These are phyloP conservation scores for Penicillium aurantiogriseum DNA, from an alignment of 2,329 filamentous ascomycete genomes.

Conservation along the genomic window DNA sequence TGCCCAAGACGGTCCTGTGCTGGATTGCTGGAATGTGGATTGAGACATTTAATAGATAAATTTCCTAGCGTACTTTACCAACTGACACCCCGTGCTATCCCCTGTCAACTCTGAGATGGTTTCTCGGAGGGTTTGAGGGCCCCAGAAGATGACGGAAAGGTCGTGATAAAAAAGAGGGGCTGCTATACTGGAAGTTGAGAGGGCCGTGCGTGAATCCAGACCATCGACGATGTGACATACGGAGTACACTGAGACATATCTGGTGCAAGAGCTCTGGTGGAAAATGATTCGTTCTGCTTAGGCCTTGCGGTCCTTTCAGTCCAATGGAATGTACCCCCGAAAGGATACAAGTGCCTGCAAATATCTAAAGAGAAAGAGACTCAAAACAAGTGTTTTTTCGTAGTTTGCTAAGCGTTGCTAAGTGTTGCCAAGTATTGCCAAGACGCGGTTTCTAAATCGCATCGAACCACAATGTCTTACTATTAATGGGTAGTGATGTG, in stretches of 20 bases:
- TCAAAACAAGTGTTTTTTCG: not conserved
- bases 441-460: not conserved
- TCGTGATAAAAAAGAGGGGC: not conserved
- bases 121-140: not conserved
- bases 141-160: not conserved
- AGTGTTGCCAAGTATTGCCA: not conserved
- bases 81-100: not conserved
- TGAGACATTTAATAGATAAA: not conserved
- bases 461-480: not conserved
- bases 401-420: not conserved
- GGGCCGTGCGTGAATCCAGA: not conserved
- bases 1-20: not conserved
- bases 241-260: not conserved
- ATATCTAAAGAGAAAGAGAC: not conserved
- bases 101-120: not conserved
- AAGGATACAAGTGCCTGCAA: not conserved
- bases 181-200: not conserved
- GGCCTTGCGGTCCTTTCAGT: not conserved
- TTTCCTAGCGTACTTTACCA: constrained; percentile 5
- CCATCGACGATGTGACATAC: not conserved
- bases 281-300: not conserved
- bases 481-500: not conserved
- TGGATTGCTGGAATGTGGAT: not conserved
- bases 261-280: not conserved
- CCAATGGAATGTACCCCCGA: not conserved